Conservation (phyloP, 139 green algal species). For the Astrephomene gubernaculifera region DNA sequence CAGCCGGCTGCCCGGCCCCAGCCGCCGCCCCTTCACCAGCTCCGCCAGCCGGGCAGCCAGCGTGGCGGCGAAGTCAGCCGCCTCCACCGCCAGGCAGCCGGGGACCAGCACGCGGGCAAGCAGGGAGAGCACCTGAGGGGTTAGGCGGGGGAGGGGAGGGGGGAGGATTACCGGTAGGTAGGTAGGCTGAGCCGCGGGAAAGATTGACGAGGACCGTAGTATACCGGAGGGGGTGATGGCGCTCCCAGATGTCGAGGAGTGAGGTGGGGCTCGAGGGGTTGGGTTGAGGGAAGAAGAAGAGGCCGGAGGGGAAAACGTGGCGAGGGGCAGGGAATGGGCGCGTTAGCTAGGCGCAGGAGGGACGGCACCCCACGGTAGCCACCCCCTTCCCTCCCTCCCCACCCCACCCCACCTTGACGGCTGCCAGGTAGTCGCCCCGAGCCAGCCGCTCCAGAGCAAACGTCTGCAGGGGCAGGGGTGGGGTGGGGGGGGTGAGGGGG, state of each 20-base stretch:
- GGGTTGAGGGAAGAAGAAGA: not conserved
- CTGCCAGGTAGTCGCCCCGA: constrained; percentile 45
- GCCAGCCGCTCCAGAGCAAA: constrained; percentile 54
- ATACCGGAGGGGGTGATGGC: not conserved
- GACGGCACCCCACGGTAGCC: too few relatives aligned
- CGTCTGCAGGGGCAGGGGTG: constrained; percentile 20
- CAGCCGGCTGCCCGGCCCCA: constrained; percentile 50
- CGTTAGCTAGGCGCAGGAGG: too few relatives aligned
- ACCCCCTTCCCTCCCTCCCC: not conserved
- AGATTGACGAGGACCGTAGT: too few relatives aligned
- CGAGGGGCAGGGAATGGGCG: too few relatives aligned
- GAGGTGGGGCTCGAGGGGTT: not conserved
- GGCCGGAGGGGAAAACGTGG: not conserved
- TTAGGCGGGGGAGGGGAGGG: not conserved
- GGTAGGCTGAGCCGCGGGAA: constrained; percentile 22
- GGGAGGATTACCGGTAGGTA: not conserved
- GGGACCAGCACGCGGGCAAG: constrained; percentile 17
- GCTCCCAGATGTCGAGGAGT: too few relatives aligned
- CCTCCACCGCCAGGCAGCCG: constrained; percentile 36
- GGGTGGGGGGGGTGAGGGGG: not conserved
- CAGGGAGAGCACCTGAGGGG: constrained; percentile 20
- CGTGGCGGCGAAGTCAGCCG: constrained; percentile 44
- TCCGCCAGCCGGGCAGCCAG: constrained; percentile 45
- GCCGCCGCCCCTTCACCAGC: constrained; percentile 47
- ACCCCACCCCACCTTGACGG: constrained; percentile 42